These are phyloP conservation scores for Boletellus sp. DNA, from an alignment of 1,284 basidiomycete genomes.

Conservation along the genomic window DNA sequence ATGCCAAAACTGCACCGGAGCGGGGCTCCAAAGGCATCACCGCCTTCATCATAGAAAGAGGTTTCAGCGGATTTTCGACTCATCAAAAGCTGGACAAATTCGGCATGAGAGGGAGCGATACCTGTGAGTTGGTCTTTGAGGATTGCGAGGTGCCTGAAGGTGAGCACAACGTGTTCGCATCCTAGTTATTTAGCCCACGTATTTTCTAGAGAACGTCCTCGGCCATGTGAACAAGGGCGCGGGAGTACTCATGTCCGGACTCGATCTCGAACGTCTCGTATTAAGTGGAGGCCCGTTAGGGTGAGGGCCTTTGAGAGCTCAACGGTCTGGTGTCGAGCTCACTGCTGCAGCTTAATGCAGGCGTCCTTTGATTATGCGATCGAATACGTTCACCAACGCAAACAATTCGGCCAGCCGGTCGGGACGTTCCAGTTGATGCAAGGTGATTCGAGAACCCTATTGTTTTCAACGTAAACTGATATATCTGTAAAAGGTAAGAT, in stretches of 20 bases:
- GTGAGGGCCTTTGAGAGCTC: slow-evolving; percentile 18
- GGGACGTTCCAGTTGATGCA: slow-evolving; percentile 97
- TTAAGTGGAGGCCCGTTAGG: slow-evolving; percentile 81
- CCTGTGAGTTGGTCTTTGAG: slow-evolving; percentile 92
- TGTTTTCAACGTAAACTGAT: neutral
- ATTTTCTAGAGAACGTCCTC: slow-evolving; percentile 73
- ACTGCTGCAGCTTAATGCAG: slow-evolving; percentile 78
- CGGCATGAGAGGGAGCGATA: slow-evolving; percentile 94
- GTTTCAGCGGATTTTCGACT: slow-evolving; percentile 81
- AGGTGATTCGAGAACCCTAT: slow-evolving; percentile 44
- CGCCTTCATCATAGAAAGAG: slow-evolving; percentile 86
- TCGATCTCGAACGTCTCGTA: slow-evolving; percentile 90
- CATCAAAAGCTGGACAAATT: slow-evolving; percentile 92
- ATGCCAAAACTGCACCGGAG: slow-evolving; percentile 84
- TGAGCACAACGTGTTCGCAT: slow-evolving; percentile 27
- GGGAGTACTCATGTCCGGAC: slow-evolving; percentile 88
- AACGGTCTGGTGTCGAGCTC: slow-evolving; percentile 4
- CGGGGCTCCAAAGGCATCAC: slow-evolving; percentile 87
- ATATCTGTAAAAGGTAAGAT: slow-evolving; percentile 57
- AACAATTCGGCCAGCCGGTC: slow-evolving; percentile 85
- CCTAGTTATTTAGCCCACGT: neutral
- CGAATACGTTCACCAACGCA: slow-evolving; percentile 86
- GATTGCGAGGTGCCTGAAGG: slow-evolving; percentile 85
- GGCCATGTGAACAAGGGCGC: slow-evolving; percentile 80
- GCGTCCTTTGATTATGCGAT: slow-evolving; percentile 88